Conservation (phyloP, 495 filamentous ascomycete genomes). For the Apodospora peruviana region DNA sequence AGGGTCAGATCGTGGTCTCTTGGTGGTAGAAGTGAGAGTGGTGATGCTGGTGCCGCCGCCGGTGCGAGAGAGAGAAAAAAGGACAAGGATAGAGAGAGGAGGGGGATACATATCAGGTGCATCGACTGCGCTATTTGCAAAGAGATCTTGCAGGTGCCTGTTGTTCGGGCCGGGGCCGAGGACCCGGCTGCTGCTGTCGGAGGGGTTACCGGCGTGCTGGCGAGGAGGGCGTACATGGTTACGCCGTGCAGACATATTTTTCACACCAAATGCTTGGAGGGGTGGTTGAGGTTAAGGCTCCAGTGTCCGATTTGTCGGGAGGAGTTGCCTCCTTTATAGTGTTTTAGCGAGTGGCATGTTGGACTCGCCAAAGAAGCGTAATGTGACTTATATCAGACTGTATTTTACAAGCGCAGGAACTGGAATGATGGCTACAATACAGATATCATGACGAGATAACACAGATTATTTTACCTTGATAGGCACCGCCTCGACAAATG, state of each 20-base stretch:
- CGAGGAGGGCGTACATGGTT: conserved; percentile 85
- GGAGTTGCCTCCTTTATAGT: conserved; percentile 72
- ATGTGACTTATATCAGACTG: too few species aligned
- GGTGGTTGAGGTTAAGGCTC: conserved; percentile 89
- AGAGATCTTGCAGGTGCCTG: conserved; percentile 81
- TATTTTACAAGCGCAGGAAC: too few species aligned
- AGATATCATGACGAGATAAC: too few species aligned
- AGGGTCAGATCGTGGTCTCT: conserved; percentile 10
- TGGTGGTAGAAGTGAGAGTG: neutral
- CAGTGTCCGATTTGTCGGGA: conserved; percentile 97
- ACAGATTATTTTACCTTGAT: too few species aligned
- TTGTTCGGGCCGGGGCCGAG: conserved; percentile 57
- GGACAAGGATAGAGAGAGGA: conserved; percentile 26
- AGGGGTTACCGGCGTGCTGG: conserved; percentile 66
- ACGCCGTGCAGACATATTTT: conserved; percentile 97
- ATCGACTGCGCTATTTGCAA: conserved; percentile 94
- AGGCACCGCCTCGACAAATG: too few species aligned
- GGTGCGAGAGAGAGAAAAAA: conserved; percentile 18
- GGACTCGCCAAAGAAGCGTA: too few species aligned
- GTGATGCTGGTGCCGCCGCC: neutral
- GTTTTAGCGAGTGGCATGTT: too few species aligned
- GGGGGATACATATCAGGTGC: conserved; percentile 35
- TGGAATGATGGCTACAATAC: too few species aligned
- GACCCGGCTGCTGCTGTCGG: conserved; percentile 39
- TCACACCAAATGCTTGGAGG: conserved; percentile 87